Evolutionary conservation across 2,329 filamentous ascomycete species (phyloP), one percentile per base, ranked within the genome.

Genomic region (Coleophoma cylindrospora): DNA sequence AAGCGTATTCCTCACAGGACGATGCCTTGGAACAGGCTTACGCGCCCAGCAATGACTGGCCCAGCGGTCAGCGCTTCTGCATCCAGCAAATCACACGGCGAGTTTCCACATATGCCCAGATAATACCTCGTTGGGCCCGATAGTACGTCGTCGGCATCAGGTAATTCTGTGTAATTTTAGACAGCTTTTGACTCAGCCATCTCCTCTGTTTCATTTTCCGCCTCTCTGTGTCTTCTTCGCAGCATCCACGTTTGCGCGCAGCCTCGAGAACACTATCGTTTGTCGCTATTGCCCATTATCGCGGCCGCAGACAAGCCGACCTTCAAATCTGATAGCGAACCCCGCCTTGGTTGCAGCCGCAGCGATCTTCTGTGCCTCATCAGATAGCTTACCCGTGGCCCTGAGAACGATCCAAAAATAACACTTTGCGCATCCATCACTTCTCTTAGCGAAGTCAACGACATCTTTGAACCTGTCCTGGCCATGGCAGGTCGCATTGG

Each of bases 401-500:
- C 33, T 34, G n/a, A 50, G 50, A 50, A 49, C 51, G 37, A 52
- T 54, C 59, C 55, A 58, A 57, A 58, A 57, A 62, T 61, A 64
- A 61, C 54, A 58, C 45, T 49, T 54, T 45, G 58, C 61, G 61
- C 59, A 45, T 58, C 27, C 27, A 27, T 27, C 27, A 27, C 9
- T 27, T 27, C 52, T 54, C 48, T 54, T 54, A 54, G 53, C 54
- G 51, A 56, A 52, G 49, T 45, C 55, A 54, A 52, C 53, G 34
- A 44, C 41, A 45, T 46, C 40, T 47, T 41, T 34, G 50, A 56
- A 57, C 54, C 55, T 58, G 55, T 57, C 50, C 55, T 58, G 55
- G 57, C 50, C 50, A 67, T 66, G 64, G 63, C 63, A 43, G 51
- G 54, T 47, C 64, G 61, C 52, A 82, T 85, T 64, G 85, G 86